These are phyloP conservation scores for Pneumocystis oryctolagi DNA, from an alignment of 1,139 yeast species.

Conservation along the genomic window DNA sequence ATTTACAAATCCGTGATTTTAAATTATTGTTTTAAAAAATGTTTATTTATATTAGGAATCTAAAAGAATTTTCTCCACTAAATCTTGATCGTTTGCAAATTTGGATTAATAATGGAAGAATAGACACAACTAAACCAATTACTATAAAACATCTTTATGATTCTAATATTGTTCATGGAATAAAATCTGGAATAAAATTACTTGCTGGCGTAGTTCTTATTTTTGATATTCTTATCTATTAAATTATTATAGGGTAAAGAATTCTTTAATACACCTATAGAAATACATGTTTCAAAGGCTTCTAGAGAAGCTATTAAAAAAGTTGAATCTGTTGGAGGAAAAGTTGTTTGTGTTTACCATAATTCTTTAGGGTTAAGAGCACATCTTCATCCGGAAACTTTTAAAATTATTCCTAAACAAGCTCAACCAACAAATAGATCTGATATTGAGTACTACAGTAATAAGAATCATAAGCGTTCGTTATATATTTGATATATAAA, in stretches of 20 bases:
- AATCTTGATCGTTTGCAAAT: slow-evolving; percentile 50
- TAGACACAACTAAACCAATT: slow-evolving; percentile 43
- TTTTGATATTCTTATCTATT: slow-evolving; percentile 13
- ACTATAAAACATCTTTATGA: slow-evolving; percentile 60
- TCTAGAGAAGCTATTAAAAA: slow-evolving; percentile 55
- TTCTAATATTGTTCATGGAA: slow-evolving; percentile 56
- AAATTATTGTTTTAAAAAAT: slow-evolving; percentile 14
- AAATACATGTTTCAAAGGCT: slow-evolving; percentile 72
- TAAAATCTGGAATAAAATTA: slow-evolving; percentile 69
- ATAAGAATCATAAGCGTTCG: neutral
- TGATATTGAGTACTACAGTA: slow-evolving; percentile 32
- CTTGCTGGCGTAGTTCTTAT: slow-evolving; percentile 36
- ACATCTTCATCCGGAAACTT: slow-evolving; percentile 61
- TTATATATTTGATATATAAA: neutral
- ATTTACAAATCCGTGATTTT: slow-evolving; percentile 40
- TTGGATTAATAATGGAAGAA: slow-evolving; percentile 27
- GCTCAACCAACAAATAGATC: slow-evolving; percentile 79
- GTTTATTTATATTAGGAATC: slow-evolving; percentile 16
- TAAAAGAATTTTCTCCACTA: slow-evolving; percentile 19
- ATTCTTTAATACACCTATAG: slow-evolving; percentile 37
- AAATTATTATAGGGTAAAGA: slow-evolving; percentile 32
- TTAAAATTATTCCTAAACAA: slow-evolving; percentile 58
- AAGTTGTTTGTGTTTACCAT: slow-evolving; percentile 58
- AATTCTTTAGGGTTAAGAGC: slow-evolving; percentile 39
- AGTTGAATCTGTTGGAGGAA: slow-evolving; percentile 59